phyloP scores from a whole-genome alignment of 257 asterid genomes.

The Apocynum venetum region DNA sequence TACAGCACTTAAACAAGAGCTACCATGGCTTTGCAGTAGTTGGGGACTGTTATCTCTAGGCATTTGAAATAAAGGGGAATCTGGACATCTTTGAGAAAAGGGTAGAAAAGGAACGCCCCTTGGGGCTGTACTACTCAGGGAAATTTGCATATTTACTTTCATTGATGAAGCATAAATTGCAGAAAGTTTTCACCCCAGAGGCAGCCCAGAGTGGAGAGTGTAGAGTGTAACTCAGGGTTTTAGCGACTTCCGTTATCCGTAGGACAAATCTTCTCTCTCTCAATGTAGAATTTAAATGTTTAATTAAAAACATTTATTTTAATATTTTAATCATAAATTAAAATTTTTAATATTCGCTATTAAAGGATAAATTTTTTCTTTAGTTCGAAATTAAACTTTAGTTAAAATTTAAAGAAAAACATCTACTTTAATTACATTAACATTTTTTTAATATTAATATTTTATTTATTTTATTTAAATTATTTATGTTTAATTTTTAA shows the following conservation, averaged over 20 bases:
- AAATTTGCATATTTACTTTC: neutral
- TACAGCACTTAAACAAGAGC: constrained; percentile 15
- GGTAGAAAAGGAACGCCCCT: neutral
- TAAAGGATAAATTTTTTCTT: too few species aligned
- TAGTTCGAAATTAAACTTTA: too few species aligned
- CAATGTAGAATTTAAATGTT: too few species aligned
- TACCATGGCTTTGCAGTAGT: neutral
- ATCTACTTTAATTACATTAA: too few species aligned
- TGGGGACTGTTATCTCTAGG: neutral
- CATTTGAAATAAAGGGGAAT: neutral
- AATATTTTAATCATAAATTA: too few species aligned
- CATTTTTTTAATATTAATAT: too few species aligned
- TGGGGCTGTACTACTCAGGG: neutral
- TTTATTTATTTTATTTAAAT: too few species aligned
- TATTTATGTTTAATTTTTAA: too few species aligned
- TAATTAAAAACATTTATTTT: too few species aligned
- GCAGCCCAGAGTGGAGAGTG: neutral
- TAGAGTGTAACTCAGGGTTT: neutral
- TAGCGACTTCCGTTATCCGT: neutral
- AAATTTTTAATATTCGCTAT: too few species aligned
- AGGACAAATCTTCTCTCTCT: too few species aligned
- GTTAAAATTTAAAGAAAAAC: too few species aligned
- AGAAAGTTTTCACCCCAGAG: neutral
- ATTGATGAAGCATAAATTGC: neutral
- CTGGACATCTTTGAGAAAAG: neutral